Evolutionary conservation across 495 filamentous ascomycete species (phyloP).

Genomic region (Collariella sp.): DNA sequence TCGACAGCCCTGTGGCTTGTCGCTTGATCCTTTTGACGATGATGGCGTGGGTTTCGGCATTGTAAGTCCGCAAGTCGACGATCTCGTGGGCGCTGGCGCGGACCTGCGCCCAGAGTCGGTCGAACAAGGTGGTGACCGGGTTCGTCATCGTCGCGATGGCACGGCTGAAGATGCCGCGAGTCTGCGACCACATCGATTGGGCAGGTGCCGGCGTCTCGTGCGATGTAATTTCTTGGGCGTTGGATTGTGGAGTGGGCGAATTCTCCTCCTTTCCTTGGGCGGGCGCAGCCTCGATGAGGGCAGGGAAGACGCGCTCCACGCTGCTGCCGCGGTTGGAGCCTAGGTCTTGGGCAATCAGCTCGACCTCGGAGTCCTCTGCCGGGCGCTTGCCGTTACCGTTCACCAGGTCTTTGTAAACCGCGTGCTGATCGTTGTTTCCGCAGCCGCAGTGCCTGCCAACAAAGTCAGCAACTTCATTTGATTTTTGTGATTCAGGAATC

Average conservation of each 20-base stretch:
- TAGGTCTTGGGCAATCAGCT: constrained; percentile 17
- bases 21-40: constrained; percentile 26
- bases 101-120: constrained; percentile 5
- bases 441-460: no score
- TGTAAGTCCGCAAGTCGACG: constrained; percentile 15
- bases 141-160: constrained; percentile 15
- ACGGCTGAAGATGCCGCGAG: background rate
- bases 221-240: no score
- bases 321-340: background rate
- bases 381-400: constrained; percentile 21
- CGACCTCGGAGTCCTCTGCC: constrained; percentile 18
- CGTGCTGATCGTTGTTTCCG: background rate
- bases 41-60: constrained; percentile 5
- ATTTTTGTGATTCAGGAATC: no score
- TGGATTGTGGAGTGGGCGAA: background rate
- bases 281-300: background rate
- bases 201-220: background rate
- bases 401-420: constrained; percentile 7
- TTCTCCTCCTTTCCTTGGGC: background rate
- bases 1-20: constrained; percentile 1
- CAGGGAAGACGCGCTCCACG: constrained; percentile 9
- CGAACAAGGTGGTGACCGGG: constrained; percentile 8
- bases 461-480: no score
- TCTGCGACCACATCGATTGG: constrained; percentile 12
- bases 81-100: constrained; percentile 5